Base-by-base conservation (phyloP, 164 flowering plant species). In the Dillenia turbinata region DNA sequence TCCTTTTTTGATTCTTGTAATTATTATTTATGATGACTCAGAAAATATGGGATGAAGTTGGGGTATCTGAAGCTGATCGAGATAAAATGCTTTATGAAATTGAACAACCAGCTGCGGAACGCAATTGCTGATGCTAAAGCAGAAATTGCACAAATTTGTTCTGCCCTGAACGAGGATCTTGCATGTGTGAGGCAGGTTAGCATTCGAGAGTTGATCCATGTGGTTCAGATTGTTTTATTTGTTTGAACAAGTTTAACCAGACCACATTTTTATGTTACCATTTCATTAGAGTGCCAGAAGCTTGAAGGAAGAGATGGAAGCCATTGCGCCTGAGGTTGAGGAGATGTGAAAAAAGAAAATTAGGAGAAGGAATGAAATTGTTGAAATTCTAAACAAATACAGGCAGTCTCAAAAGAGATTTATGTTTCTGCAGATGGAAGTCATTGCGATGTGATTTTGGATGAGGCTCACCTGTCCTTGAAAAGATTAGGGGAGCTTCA, bases 41-140 rank as follows among this genome's bases (percentile, higher is more conserved):
- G 88, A 77, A 67, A 68, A 85, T 90, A 65, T 90, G 97, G 97
- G 82, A 86, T 82, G 97, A 90, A 76, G 78, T 90, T 62, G 97
- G 97, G 43, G 91, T 86, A 68, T 6, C 85, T 44, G 84, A 80
- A n/a, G 59, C 22, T 48, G 82, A 84, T 45, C 84, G 83, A 73
- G 91, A 91, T 65, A 73, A 60, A 51, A 78, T 80, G 86, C 66
- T 91, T 11, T 61, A 71, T 48, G 84, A 87, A 57, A 73, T 91
- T 59, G 95, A 91, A 73, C 78, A 77, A 74, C 45, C 79, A 79
- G 68, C 69, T 91, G 63, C 77, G 80, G 50, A 81, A 79, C 65
- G 78, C 77, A 12, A 80, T 88, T 72, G 87, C 88, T 52, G 81
- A 75, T 56, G 68, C 81, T 52, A 81, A 85, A 76, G 83, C 84